Evolutionary conservation across 1,284 basidiomycete species (phyloP), one percentile per base, ranked within the genome.

Genomic region (Ustilago sp.): DNA sequence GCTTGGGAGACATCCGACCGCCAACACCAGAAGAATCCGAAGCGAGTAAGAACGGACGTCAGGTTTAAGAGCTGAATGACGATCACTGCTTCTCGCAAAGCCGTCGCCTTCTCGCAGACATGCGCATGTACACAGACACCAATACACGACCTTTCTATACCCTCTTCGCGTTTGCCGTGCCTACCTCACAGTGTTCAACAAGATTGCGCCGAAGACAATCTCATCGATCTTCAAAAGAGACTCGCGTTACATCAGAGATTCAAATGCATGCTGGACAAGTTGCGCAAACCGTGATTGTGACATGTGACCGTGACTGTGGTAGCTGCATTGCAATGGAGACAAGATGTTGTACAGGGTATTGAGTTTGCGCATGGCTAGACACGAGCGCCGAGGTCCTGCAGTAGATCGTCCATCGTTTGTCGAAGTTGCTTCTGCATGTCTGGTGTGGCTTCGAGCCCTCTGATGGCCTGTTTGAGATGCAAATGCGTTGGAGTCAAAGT

Each of bases 1-100:
- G 88, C 19, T 70, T 90, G 52, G 87, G 87, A 7, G 85, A 86
- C 34, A 62, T 85, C 36, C 65, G 65, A 8, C 69, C 63, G 11
- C 63, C 59, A 6, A 45, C 48, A 5, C 34, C 38, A 31, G 61
- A 63, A 13, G 59, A 63, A 53, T 38, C 19, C 1, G 59, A 68
- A 31, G 47, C 28, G 6, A 66, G 52, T 31, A 69, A 68, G 51
- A 64, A 67, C 34, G 74, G 65, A 3, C 61, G 65, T 23, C 65
- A 72, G 48, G 68, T 71, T 9, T 68, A 31, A 68, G 48, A 1
- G 43, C 43, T 55, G 32, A 41, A 8, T 11, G 32, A 45, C 43
- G n/a, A 45, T 19, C n/a, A 19, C 43, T 19, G n/a, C 11, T 19
- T 15, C 11, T 11, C 17, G n/a, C n/a, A 7, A n/a, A 45, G 43